Percentiles rank a stretch among this genome's conserved stretches.
Conservation (phyloP, 768 basidiomycete genomes). For the Naganishia onofrii region DNA sequence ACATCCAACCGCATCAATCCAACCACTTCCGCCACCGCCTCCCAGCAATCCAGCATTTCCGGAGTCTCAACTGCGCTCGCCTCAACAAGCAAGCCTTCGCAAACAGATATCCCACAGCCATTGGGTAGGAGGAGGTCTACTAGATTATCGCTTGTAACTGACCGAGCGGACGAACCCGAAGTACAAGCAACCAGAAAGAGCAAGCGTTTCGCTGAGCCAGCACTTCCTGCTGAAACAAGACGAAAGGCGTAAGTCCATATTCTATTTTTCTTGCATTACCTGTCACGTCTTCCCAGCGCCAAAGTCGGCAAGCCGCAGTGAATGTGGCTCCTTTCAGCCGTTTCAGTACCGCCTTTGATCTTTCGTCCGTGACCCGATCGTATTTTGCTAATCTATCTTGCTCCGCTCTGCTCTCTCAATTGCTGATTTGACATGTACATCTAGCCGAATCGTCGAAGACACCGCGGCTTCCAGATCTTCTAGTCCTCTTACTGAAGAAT, state of each 20-base stretch:
- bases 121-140: constrained; percentile 8
- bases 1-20: constrained; percentile 1
- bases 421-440: background rate
- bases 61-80: constrained; percentile 7
- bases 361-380: background rate
- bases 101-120: background rate
- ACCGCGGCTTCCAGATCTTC: background rate
- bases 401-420: background rate
- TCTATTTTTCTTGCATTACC: background rate
- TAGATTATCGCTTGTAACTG: background rate
- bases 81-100: background rate
- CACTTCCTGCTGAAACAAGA: background rate
- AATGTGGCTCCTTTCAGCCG: background rate
- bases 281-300: background rate
- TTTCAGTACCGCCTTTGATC: background rate
- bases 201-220: constrained; percentile 1
- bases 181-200: background rate
- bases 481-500: constrained; percentile 5
- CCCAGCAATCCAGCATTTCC: constrained; percentile 20
- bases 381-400: background rate
- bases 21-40: constrained; percentile 3
- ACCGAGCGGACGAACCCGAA: background rate
- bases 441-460: background rate
- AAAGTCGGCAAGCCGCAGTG: background rate
- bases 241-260: background rate